Percentiles rank a stretch among this genome's conserved stretches.
Conservation (phyloP, 768 basidiomycete genomes). For the Udeniomyces megalosporus region DNA sequence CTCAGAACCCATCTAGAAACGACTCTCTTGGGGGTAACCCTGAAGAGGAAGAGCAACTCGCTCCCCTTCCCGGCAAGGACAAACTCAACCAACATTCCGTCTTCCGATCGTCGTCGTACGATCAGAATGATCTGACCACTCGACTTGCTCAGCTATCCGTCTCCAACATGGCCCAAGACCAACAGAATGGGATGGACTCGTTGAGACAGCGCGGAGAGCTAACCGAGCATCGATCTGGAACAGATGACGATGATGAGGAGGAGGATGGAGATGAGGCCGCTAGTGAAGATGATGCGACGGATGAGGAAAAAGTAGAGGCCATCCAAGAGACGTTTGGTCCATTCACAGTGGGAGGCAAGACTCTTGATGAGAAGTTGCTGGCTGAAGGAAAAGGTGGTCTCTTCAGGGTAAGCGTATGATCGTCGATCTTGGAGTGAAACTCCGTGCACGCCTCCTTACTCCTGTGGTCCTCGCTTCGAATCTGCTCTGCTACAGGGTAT, state of each 20-base stretch:
- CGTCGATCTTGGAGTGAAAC: neutral
- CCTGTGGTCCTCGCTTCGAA: constrained; percentile 22
- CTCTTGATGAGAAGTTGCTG: constrained; percentile 37
- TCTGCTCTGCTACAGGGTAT: constrained; percentile 17
- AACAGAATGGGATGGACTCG: no score
- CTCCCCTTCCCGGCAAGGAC: neutral
- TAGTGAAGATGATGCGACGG: constrained; percentile 22
- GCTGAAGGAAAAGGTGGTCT: constrained; percentile 41
- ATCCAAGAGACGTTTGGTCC: constrained; percentile 45
- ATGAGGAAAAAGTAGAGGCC: constrained; percentile 38
- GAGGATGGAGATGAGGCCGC: neutral
- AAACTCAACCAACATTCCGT: constrained; percentile 3
- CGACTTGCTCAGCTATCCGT: constrained; percentile 15
- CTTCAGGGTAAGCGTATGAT: constrained; percentile 31
- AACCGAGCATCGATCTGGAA: no score
- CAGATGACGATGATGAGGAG: neutral
- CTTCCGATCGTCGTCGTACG: constrained; percentile 3
- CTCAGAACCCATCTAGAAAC: no score
- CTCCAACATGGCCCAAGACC: constrained; percentile 1
- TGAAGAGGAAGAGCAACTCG: neutral
- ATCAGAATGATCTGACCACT: neutral
- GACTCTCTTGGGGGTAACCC: no score
- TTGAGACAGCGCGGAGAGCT: no score
- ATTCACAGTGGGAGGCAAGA: constrained; percentile 18
- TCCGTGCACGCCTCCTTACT: neutral